Evolutionary conservation across 257 asterid genomes (phyloP).

Genomic region (Schizonepeta tenuifolia): DNA sequence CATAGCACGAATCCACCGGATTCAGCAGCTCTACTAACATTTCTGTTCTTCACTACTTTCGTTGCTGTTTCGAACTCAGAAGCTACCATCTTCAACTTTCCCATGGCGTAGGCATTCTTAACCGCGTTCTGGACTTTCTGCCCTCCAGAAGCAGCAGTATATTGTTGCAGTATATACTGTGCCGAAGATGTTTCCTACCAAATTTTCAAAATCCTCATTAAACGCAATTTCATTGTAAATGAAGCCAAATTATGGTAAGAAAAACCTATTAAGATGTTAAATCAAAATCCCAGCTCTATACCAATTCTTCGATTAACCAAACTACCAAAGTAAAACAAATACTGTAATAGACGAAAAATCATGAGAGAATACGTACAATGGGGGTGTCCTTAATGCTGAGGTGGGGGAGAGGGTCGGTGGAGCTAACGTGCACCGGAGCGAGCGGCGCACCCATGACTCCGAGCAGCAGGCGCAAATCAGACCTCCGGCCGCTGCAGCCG

Average conservation of each 20-base stretch:
- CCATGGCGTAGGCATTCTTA: slow-evolving; percentile 89
- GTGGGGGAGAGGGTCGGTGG: slow-evolving; percentile 84
- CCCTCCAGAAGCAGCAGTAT: slow-evolving; percentile 90
- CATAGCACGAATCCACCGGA: slow-evolving; percentile 89
- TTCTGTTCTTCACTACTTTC: slow-evolving; percentile 77
- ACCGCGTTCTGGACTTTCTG: slow-evolving; percentile 66
- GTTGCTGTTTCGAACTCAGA: slow-evolving; percentile 91
- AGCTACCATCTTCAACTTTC: slow-evolving; percentile 84
- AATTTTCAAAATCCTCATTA: slow-evolving; percentile 15
- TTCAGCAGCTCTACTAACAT: slow-evolving; percentile 72
- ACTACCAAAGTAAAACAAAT: too few relatives aligned
- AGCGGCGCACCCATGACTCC: slow-evolving; percentile 98
- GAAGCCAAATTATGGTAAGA: too few relatives aligned
- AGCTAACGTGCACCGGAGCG: slow-evolving; percentile 87
- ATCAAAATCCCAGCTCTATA: slow-evolving; percentile 22
- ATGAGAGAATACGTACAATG: slow-evolving; percentile 50
- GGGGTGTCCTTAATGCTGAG: slow-evolving; percentile 94
- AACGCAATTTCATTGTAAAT: neutral
- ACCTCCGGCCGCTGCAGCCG: slow-evolving; percentile 54
- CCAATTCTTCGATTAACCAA: neutral
- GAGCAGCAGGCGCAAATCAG: slow-evolving; percentile 87
- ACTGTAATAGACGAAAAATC: neutral
- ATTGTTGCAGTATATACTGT: slow-evolving; percentile 87
- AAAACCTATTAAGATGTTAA: neutral
- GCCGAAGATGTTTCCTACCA: slow-evolving; percentile 91